These are phyloP conservation scores for Cubamyces sp. DNA, from an alignment of 768 basidiomycete genomes.

Conservation along the genomic window DNA sequence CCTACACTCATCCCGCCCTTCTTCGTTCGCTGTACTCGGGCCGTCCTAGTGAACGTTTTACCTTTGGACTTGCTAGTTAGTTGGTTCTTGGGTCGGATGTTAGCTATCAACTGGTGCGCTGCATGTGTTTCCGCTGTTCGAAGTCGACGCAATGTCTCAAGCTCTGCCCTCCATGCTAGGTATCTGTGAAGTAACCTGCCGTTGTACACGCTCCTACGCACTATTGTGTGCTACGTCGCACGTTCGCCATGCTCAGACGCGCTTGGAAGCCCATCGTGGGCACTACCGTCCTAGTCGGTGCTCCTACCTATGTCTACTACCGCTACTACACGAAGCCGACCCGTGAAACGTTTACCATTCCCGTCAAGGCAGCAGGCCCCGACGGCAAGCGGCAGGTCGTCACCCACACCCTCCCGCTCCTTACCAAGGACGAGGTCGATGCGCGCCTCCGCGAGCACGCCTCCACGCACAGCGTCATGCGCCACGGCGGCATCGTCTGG, in stretches of 20 bases:
- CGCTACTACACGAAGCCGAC: constrained; percentile 39
- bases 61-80: too few species aligned
- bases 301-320: constrained; percentile 65
- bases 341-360: constrained; percentile 57
- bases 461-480: constrained; percentile 45
- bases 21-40: too few species aligned
- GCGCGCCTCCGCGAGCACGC: constrained; percentile 61
- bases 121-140: too few species aligned
- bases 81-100: too few species aligned
- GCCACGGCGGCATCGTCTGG: constrained; percentile 66
- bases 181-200: too few species aligned
- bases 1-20: too few species aligned
- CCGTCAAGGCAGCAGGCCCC: constrained; percentile 54
- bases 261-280: constrained; percentile 72
- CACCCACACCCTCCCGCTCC: constrained; percentile 55
- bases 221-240: not conserved
- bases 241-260: constrained; percentile 57
- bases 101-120: too few species aligned
- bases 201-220: not conserved
- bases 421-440: constrained; percentile 59
- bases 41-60: too few species aligned
- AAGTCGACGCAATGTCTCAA: too few species aligned
- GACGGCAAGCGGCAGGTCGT: constrained; percentile 65
- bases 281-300: constrained; percentile 54
- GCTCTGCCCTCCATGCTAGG: too few species aligned